Conservation (phyloP, 805 yeast species). For the Candida bentonensis region DNA sequence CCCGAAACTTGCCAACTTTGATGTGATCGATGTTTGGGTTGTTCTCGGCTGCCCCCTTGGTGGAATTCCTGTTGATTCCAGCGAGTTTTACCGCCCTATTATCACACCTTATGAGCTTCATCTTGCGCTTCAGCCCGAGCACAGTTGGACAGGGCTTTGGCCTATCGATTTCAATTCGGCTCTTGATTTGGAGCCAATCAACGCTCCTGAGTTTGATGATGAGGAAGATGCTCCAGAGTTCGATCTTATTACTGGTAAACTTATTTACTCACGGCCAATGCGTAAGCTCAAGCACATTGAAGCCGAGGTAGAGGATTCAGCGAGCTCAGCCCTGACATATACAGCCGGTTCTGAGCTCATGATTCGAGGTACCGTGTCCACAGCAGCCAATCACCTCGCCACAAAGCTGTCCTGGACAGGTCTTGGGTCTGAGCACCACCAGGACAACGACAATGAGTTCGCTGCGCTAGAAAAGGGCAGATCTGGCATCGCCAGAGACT, state of each 20-base stretch:
- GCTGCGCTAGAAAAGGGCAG: slow-evolving; percentile 74
- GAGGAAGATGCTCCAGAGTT: slow-evolving; percentile 27
- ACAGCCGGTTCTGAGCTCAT: slow-evolving; percentile 45
- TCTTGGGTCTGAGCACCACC: slow-evolving; percentile 75
- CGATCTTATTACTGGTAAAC: slow-evolving; percentile 76
- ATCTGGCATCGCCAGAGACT: slow-evolving; percentile 83
- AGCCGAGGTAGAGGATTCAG: slow-evolving; percentile 32
- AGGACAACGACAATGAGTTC: slow-evolving; percentile 40
- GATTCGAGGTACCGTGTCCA: slow-evolving; percentile 68
- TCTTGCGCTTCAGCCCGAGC: slow-evolving; percentile 60
- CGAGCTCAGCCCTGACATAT: slow-evolving; percentile 24
- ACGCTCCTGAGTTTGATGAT: slow-evolving; percentile 12
- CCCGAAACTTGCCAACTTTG: slow-evolving; percentile 92
- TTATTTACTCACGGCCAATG: slow-evolving; percentile 61
- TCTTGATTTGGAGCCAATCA: slow-evolving; percentile 19
- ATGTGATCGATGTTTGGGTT: slow-evolving; percentile 89
- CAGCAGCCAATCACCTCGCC: slow-evolving; percentile 70
- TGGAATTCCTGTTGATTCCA: slow-evolving; percentile 72
- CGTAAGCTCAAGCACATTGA: slow-evolving; percentile 52
- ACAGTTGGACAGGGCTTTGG: slow-evolving; percentile 93
- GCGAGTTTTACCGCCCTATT: slow-evolving; percentile 74
- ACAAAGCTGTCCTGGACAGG: slow-evolving; percentile 68
- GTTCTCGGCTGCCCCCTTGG: slow-evolving; percentile 89
- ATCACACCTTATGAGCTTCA: slow-evolving; percentile 86
- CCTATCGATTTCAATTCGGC: slow-evolving; percentile 60